Evolutionary conservation across 2,329 filamentous ascomycete species (phyloP).

Genomic region (Scytalidium sp.): DNA sequence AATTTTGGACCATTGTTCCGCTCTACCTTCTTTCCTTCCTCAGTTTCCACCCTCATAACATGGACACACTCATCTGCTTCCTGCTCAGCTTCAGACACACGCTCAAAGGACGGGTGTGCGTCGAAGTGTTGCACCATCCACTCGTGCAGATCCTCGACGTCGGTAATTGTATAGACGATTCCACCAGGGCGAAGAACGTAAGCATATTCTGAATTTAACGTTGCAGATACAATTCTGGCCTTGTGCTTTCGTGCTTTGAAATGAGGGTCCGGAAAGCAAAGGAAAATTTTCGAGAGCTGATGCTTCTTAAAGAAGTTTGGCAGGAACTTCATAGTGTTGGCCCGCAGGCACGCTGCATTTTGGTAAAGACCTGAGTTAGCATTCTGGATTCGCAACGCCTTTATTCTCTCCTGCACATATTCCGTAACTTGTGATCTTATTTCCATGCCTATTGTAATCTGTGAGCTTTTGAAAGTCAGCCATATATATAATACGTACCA

Average conservation of each 20-base stretch:
- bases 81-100: conserved; percentile 65
- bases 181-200: conserved; percentile 82
- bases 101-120: conserved; percentile 73
- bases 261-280: conserved; percentile 97
- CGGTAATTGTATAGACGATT: conserved; percentile 92
- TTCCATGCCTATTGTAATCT: conserved; percentile 66
- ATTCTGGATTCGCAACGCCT: conserved; percentile 71
- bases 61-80: conserved; percentile 68
- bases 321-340: conserved; percentile 99
- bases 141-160: conserved; percentile 87
- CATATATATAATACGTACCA: conserved; percentile 47
- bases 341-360: conserved; percentile 84
- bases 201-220: conserved; percentile 89
- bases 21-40: conserved; percentile 95
- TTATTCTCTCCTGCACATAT: conserved; percentile 85
- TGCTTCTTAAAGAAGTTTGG: conserved; percentile 87
- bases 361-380: conserved; percentile 59
- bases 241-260: conserved; percentile 99
- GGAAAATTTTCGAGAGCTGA: conserved; percentile 88
- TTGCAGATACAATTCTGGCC: conserved; percentile 85
- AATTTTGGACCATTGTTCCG: conserved; percentile 89
- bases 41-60: conserved; percentile 80
- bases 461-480: conserved; percentile 9
- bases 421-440: conserved; percentile 88
- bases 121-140: conserved; percentile 93